Conservation (phyloP, 163 green algal species). For the Chloromonas sp. region DNA sequence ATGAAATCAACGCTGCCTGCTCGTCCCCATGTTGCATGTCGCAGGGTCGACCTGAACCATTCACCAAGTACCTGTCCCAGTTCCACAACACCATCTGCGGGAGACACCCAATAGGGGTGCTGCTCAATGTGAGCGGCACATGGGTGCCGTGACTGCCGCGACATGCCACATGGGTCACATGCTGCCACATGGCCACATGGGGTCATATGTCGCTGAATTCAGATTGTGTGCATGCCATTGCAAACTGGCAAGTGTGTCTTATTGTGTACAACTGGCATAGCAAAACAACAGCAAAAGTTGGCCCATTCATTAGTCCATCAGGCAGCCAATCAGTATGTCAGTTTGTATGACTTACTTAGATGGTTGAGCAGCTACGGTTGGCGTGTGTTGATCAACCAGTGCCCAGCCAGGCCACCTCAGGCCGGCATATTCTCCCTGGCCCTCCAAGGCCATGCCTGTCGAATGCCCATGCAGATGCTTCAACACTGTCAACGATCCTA, state of each 20-base stretch:
- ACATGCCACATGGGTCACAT: background rate
- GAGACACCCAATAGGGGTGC: slow-evolving; percentile 85
- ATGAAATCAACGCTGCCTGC: too few relatives aligned
- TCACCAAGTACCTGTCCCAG: slow-evolving; percentile 66
- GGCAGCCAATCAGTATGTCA: too few relatives aligned
- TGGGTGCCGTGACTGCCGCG: background rate
- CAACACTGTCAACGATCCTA: slow-evolving; percentile 20
- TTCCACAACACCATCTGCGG: slow-evolving; percentile 93
- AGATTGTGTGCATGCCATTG: background rate
- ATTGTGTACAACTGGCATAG: too few relatives aligned
- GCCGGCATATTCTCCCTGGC: background rate
- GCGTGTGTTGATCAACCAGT: background rate
- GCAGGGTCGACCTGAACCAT: slow-evolving; percentile 57
- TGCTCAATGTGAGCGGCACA: slow-evolving; percentile 59
- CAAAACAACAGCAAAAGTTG: too few relatives aligned
- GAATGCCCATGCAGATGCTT: slow-evolving; percentile 46
- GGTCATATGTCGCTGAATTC: too few relatives aligned
- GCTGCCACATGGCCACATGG: background rate
- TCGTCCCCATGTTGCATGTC: background rate
- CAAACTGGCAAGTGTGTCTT: too few relatives aligned
- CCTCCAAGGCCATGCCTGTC: background rate
- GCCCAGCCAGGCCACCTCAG: background rate
- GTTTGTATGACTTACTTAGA: too few relatives aligned
- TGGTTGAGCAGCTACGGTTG: background rate
- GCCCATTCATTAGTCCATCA: too few relatives aligned